Base-by-base conservation (phyloP, 495 filamentous ascomycete species). In the Hypoxylon trugodes region DNA sequence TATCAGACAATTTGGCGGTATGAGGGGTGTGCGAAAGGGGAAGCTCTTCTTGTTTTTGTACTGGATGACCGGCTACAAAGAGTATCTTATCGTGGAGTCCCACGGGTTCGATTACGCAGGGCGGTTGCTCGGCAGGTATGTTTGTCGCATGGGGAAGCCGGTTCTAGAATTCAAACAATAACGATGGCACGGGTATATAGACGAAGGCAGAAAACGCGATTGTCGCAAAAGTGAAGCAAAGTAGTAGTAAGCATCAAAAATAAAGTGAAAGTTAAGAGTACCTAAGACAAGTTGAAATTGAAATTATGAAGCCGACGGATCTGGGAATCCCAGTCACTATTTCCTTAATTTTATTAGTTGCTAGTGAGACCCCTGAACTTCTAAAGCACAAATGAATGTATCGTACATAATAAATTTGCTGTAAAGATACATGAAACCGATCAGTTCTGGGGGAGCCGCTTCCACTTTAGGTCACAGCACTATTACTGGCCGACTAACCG, bases 1-100 rank as follows among this genome's bases (percentile, higher is more conserved):
- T 79, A 70, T 81, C 80, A 81, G 89, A 91, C 90, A 92, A 88
- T 79, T 81, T 89, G 87, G 71, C 82, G 77, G 74, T 66, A 42
- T 53, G 28, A n/a, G n/a, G n/a, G n/a, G n/a, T 26, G 6, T 30
- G 42, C 22, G 49, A 35, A 51, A 50, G 12, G 22, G 36, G 50
- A 49, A 59, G 41, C 33, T 59, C 16, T 19, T 22, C 26, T 59
- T 41, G 33, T 38, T 25, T 35, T 6, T 8, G 51, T 19, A 42
- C 26, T 4, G 8, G 49, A 22, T 53, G 49, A 48, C 25, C 28
- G 56, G 43, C 37, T 50, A 40, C 38, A 46, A 24, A n/a, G n/a
- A n/a, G n/a, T n/a, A 41, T 52, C 35, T 65, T 47, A 62, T 61
- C 52, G 30, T 38, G 42, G 33, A 45, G 25, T 51, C 42, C n/a